Conservation (phyloP, 257 asterid genomes). For the Osmanthus fragrans region DNA sequence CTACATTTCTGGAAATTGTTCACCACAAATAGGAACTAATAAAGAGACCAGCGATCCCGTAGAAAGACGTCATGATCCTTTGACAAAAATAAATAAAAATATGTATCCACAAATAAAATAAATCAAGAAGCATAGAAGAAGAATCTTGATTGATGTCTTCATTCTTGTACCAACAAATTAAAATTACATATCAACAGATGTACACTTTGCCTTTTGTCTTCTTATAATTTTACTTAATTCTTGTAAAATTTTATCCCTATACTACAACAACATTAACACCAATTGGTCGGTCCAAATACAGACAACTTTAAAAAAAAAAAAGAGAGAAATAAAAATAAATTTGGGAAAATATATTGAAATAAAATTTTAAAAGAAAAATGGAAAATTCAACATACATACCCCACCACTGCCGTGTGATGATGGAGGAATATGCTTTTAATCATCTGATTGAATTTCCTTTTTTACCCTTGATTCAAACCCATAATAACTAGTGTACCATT, state of each 20-base stretch:
- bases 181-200: conserved; percentile 47
- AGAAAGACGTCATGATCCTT: too few relatives aligned
- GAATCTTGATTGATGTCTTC: conserved; percentile 43
- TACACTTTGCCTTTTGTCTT: conserved; percentile 37
- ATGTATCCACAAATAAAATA: neutral
- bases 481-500: conserved; percentile 87
- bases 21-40: too few relatives aligned
- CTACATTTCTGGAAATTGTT: too few relatives aligned
- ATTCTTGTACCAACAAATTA: conserved; percentile 37
- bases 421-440: conserved; percentile 33
- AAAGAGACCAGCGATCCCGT: too few relatives aligned
- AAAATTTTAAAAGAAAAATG: neutral
- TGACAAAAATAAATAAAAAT: neutral
- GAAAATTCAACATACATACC: conserved; percentile 24
- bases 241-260: conserved; percentile 42
- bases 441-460: conserved; percentile 54
- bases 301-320: neutral
- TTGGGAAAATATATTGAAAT: neutral
- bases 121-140: conserved; percentile 27
- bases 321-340: neutral
- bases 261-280: conserved; percentile 31
- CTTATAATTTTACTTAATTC: conserved; percentile 11
- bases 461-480: conserved; percentile 77
- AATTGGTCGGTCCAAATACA: conserved; percentile 33
- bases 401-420: conserved; percentile 44